Conservation (phyloP, 257 asterid species). For the Gardenia jasminoides region DNA sequence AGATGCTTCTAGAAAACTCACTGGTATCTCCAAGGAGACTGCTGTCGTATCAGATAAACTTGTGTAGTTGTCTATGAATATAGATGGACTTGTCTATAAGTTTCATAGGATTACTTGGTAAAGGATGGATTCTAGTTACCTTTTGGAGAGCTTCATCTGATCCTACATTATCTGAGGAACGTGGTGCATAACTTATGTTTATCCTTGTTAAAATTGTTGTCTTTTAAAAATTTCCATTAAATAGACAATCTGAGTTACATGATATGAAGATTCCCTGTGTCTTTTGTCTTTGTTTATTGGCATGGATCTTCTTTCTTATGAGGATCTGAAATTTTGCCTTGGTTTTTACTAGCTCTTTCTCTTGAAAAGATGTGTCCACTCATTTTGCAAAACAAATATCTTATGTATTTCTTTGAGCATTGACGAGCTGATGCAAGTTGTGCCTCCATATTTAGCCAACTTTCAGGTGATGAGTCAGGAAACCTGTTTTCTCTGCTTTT, state of each 20-base stretch:
- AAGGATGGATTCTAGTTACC: not conserved
- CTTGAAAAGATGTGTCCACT: not conserved
- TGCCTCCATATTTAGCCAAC: not conserved
- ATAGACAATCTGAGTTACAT: too few relatives aligned
- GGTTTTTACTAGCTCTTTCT: not conserved
- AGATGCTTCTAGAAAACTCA: slow-evolving; percentile 28
- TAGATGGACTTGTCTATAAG: not conserved
- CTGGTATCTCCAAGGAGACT: slow-evolving; percentile 20
- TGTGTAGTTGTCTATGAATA: not conserved
- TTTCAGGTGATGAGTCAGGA: not conserved
- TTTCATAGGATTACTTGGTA: not conserved
- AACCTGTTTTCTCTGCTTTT: not conserved
- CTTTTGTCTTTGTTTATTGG: too few relatives aligned
- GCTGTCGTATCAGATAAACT: slow-evolving; percentile 26
- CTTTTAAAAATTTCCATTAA: too few relatives aligned
- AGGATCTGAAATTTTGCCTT: not conserved
- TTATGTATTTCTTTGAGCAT: not conserved
- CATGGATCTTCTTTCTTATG: too few relatives aligned
- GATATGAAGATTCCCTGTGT: too few relatives aligned
- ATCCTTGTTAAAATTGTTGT: not conserved
- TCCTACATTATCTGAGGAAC: not conserved
- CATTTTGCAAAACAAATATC: too few relatives aligned
- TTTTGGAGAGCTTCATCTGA: not conserved
- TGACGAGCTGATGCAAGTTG: not conserved
- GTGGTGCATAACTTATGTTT: not conserved